These are phyloP conservation scores for Lachnellula subtilissima DNA, from an alignment of 2,329 filamentous ascomycete species.

Conservation along the genomic window DNA sequence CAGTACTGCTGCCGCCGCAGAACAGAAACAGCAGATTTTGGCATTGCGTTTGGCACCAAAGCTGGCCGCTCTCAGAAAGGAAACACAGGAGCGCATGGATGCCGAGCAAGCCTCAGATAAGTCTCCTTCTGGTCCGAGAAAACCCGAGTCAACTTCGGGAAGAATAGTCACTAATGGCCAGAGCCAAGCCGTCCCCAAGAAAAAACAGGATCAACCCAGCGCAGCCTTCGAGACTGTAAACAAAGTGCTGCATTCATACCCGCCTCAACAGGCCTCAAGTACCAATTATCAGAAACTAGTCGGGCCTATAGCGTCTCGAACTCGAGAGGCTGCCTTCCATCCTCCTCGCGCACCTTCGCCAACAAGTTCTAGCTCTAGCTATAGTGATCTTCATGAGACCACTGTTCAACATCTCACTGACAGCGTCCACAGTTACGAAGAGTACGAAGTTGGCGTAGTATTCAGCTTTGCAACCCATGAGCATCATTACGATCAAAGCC, in stretches of 20 bases:
- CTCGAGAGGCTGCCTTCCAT: background rate
- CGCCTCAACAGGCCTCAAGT: background rate
- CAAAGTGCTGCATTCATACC: background rate
- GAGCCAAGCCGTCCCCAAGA: background rate
- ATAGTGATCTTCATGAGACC: no score
- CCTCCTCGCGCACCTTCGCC: background rate
- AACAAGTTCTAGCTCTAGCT: no score
- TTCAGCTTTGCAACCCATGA: no score
- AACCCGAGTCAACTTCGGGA: no score
- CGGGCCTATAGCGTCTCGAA: background rate
- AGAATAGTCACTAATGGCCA: background rate
- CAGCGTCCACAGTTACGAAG: no score
- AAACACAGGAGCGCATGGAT: no score
- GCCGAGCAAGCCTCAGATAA: no score
- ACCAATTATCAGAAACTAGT: background rate
- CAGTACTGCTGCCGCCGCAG: background rate
- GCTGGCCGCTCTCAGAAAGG: background rate
- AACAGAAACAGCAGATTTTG: background rate
- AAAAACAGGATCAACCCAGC: background rate
- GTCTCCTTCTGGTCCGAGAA: no score
- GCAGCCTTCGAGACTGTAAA: background rate
- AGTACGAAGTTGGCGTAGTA: no score
- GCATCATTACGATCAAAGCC: no score
- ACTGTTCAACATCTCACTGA: no score
- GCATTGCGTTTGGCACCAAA: background rate